Percentiles rank a stretch among this genome's conserved stretches.
These are phyloP conservation scores for Catunica adiposa DNA, from an alignment of 2,329 filamentous ascomycete genomes.

Conservation along the genomic window DNA sequence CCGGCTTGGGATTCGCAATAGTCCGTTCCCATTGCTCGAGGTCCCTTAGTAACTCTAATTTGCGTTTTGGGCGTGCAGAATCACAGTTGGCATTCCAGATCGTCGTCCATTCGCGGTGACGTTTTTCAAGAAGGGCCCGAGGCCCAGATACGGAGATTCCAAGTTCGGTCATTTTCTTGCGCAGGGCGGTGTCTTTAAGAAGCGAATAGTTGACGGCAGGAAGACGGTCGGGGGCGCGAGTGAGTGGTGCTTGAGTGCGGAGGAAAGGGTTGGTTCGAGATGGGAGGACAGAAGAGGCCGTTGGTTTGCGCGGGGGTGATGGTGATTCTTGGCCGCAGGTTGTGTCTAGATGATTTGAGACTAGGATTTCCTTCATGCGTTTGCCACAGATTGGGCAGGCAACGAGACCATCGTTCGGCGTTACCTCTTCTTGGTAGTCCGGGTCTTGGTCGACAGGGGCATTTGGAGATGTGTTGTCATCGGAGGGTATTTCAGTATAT, in stretches of 20 bases:
- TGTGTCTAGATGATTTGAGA: conserved; percentile 64
- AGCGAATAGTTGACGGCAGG: conserved; percentile 75
- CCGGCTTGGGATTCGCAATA: conserved; percentile 26
- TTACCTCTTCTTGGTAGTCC: conserved; percentile 20
- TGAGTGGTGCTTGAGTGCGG: conserved; percentile 18
- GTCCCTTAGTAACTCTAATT: conserved; percentile 57
- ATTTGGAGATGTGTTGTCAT: neutral
- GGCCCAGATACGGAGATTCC: conserved; percentile 58
- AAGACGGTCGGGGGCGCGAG: conserved; percentile 39
- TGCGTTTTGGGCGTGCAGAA: conserved; percentile 53
- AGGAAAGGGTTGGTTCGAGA: conserved; percentile 12
- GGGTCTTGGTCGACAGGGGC: conserved; percentile 14
- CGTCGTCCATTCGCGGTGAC: conserved; percentile 88
- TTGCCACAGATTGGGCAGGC: conserved; percentile 67
- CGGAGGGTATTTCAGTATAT: neutral
- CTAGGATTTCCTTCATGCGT: conserved; percentile 62
- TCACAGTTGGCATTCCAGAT: conserved; percentile 97
- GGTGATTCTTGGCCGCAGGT: conserved; percentile 31
- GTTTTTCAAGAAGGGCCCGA: conserved; percentile 52
- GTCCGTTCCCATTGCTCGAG: conserved; percentile 77
- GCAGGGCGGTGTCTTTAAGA: conserved; percentile 60
- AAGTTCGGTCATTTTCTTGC: conserved; percentile 66
- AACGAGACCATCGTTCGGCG: conserved; percentile 54
- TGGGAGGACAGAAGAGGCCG: neutral
- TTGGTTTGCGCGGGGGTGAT: conserved; percentile 7